Evolutionary conservation across 768 basidiomycete species (phyloP), one percentile per base, ranked within the genome.

Genomic region (Leccinellum rugosiceps): DNA sequence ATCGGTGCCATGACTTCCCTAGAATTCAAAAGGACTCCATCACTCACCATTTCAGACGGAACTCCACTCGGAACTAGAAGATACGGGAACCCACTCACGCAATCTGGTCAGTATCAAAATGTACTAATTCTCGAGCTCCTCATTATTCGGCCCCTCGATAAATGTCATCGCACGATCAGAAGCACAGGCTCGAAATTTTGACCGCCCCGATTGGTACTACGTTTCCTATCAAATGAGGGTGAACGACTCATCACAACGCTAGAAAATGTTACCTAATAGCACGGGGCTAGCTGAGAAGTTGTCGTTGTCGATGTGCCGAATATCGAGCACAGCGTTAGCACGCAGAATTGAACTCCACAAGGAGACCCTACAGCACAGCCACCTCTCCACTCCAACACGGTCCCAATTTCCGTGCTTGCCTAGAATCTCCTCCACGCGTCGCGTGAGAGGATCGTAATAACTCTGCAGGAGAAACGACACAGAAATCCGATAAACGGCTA

Each of bases 391-490:
- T 13, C n/a, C 19, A 19, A 32, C 7, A 1, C 25, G 15, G 10
- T 62, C 45, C 32, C 25, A 50, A 21, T 4, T 38, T 38, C 49
- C 21, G n/a, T 50, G 21, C 30, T 47, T 50, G 21, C 34, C 21
- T 45, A 25, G 25, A 25, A 25, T 57, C 46, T 45, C 32, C n/a
- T 48, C 31, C 8, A 19, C 28, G 21, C 51, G 52, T 43, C 58
- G 26, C 32, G 38, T 53, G 48, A 53, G 63, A 56, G 60, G 28
- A 46, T 15, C 21, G 23, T 14, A 15, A 30, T 34, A 30, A 51
- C 3, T 1, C 23, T 15, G n/a, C 11, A 9, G 25, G 19, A 28
- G 26, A 41, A 50, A 3, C 38, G 7, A 35, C 9, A 13, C 25
- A 34, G 44, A 49, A 28, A 11, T 28, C n/a, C n/a, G 30, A 47